Percentiles rank a stretch among this genome's conserved stretches.
phyloP scores from a whole-genome alignment of 2,329 filamentous ascomycete genomes.

The Thelonectria discophora region DNA sequence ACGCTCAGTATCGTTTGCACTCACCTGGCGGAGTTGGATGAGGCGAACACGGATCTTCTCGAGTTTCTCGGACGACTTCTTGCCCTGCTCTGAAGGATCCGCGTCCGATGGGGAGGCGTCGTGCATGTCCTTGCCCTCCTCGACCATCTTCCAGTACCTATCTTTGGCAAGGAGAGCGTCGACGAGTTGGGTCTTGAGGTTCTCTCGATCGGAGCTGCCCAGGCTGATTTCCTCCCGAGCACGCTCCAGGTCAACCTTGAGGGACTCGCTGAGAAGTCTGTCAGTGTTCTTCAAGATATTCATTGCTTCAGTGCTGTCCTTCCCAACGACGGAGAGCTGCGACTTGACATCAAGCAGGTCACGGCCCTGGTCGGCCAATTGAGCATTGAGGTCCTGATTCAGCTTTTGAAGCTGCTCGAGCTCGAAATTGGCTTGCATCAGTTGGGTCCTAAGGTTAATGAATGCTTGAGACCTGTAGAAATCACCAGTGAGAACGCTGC shows the following conservation, averaged over 20 bases:
- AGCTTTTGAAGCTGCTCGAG: conserved; percentile 56
- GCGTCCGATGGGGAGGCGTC: conserved; percentile 49
- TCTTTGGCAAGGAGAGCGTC: conserved; percentile 69
- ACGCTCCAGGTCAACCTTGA: conserved; percentile 65
- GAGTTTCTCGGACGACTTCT: conserved; percentile 61
- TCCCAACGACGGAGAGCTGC: conserved; percentile 63
- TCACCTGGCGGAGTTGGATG: conserved; percentile 68
- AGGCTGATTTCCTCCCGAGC: conserved; percentile 61
- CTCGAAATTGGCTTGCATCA: conserved; percentile 56
- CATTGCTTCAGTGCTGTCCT: conserved; percentile 63
- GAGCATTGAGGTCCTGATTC: conserved; percentile 56
- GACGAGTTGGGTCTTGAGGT: conserved; percentile 67
- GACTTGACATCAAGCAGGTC: conserved; percentile 62
- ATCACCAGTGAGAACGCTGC: conserved; percentile 55
- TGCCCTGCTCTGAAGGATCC: conserved; percentile 48
- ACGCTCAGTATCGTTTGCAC: conserved; percentile 33
- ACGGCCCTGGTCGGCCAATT: conserved; percentile 63
- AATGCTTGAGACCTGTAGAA: conserved; percentile 63
- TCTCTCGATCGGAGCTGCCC: conserved; percentile 61
- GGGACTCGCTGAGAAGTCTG: conserved; percentile 65
- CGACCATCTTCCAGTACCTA: conserved; percentile 63
- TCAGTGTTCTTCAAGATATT: conserved; percentile 68
- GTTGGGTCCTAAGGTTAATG: conserved; percentile 59
- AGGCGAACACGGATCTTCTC: conserved; percentile 66
- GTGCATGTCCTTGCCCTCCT: conserved; percentile 56